Percentiles rank a stretch among this genome's conserved stretches.
Evolutionary conservation across 2,329 filamentous ascomycete genomes (phyloP).

Genomic region (Didymella segeticola): DNA sequence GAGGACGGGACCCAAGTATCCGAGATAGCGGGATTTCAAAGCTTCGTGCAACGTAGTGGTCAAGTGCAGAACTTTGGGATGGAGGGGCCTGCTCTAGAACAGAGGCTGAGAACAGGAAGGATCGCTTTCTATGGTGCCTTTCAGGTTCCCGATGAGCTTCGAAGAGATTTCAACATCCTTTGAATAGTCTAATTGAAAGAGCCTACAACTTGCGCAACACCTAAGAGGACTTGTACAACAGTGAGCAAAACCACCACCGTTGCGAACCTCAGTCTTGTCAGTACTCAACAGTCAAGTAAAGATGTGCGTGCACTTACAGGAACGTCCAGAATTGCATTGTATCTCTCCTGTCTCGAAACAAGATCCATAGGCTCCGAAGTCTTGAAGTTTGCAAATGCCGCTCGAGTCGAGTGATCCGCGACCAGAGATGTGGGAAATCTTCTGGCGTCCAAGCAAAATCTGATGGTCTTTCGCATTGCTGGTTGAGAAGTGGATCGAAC

Average conservation of each 20-base stretch:
- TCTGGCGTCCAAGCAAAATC: constrained; percentile 26
- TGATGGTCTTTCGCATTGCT: no score
- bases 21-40: constrained; percentile 30
- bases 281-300: neutral
- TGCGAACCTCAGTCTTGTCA: constrained; percentile 29
- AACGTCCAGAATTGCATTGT: constrained; percentile 36
- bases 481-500: no score
- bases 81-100: constrained; percentile 22
- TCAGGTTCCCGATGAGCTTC: constrained; percentile 28
- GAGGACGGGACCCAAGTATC: constrained; percentile 25
- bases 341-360: constrained; percentile 31
- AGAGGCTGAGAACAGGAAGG: constrained; percentile 22
- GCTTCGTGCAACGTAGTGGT: constrained; percentile 28
- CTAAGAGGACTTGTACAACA: constrained; percentile 24
- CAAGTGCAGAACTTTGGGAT: constrained; percentile 28
- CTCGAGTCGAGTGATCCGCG: constrained; percentile 26
- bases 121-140: constrained; percentile 34
- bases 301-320: constrained; percentile 16
- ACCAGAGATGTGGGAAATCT: constrained; percentile 29
- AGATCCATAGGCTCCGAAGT: constrained; percentile 33
- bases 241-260: constrained; percentile 29
- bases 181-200: constrained; percentile 21
- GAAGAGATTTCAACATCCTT: constrained; percentile 18
- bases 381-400: constrained; percentile 27
- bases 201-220: constrained; percentile 27